phyloP scores from a whole-genome alignment of 139 green algal genomes.

The Chlamydomonas sp. region DNA sequence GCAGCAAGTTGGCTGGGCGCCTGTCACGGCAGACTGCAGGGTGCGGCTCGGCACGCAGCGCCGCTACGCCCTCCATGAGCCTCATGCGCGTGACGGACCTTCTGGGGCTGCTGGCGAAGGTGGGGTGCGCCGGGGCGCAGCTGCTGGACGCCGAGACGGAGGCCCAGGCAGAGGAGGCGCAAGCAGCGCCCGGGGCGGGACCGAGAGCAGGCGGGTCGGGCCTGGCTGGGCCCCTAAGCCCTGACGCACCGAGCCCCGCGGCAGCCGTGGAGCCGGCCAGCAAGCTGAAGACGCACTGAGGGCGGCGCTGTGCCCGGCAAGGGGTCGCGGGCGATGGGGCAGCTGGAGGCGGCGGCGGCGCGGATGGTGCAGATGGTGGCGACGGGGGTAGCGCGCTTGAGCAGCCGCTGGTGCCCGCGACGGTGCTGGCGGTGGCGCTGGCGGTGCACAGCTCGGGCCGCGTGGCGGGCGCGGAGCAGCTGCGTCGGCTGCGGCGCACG shows the following conservation, averaged over 20 bases:
- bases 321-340: neutral
- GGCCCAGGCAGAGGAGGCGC: neutral
- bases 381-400: neutral
- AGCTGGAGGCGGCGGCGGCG: neutral
- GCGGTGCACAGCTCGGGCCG: neutral
- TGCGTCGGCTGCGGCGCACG: conserved; percentile 11
- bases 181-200: neutral
- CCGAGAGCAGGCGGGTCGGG: neutral
- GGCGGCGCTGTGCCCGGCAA: no score
- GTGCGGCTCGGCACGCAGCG: neutral
- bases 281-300: no score
- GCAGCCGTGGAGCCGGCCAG: neutral
- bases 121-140: neutral
- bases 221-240: neutral
- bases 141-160: neutral
- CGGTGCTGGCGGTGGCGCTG: neutral
- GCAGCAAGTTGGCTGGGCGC: neutral
- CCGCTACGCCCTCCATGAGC: neutral
- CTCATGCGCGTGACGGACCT: neutral
- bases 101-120: conserved; percentile 18
- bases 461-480: neutral
- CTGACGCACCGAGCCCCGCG: neutral
- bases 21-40: neutral
- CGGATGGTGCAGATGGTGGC: neutral
- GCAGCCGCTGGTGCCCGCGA: neutral